These are phyloP conservation scores for Pouteria campechiana DNA, from an alignment of 179 eudicot species.

Conservation along the genomic window DNA sequence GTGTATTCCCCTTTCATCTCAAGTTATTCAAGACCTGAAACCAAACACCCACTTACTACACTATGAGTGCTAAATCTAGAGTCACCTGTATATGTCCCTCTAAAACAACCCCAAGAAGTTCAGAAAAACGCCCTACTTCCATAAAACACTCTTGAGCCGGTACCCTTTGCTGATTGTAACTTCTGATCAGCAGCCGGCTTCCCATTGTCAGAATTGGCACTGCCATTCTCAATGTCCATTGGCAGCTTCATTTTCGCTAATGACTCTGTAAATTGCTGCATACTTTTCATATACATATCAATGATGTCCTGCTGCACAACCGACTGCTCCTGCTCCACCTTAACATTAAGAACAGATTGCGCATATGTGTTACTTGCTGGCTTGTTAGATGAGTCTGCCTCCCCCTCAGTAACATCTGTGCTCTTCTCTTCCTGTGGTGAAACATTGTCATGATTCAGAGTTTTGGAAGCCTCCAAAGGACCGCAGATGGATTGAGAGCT, in stretches of 20 bases:
- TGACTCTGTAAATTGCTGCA: conserved; percentile 93
- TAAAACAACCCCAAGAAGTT: conserved; percentile 18
- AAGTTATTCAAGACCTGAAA: conserved; percentile 13
- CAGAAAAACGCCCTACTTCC: conserved; percentile 98
- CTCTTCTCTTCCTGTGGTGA: conserved; percentile 28
- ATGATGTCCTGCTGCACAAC: conserved; percentile 89
- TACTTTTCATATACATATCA: conserved; percentile 97
- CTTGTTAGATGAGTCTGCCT: conserved; percentile 27
- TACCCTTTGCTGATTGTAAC: conserved; percentile 40
- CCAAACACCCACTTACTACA: conserved; percentile 21
- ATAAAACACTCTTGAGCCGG: conserved; percentile 73
- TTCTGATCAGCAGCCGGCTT: conserved; percentile 61
- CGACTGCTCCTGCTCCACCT: conserved; percentile 54
- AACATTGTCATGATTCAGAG: conserved; percentile 33
- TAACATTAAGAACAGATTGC: conserved; percentile 45
- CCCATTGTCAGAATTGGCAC: conserved; percentile 54
- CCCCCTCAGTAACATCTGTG: conserved; percentile 27
- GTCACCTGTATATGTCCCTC: conserved; percentile 21
- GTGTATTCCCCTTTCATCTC: conserved; percentile 9
- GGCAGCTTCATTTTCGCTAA: conserved; percentile 97
- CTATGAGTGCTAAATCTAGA: conserved; percentile 31
- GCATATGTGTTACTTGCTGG: conserved; percentile 9
- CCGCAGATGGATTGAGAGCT: conserved; percentile 48
- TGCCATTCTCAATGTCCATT: conserved; percentile 47
- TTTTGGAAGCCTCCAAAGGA: conserved; percentile 21